A percentile compares a stretch with the other conserved stretches of the same genome.
Conservation (phyloP, 139 green algal genomes). For the Chlamydomonas sp. region DNA sequence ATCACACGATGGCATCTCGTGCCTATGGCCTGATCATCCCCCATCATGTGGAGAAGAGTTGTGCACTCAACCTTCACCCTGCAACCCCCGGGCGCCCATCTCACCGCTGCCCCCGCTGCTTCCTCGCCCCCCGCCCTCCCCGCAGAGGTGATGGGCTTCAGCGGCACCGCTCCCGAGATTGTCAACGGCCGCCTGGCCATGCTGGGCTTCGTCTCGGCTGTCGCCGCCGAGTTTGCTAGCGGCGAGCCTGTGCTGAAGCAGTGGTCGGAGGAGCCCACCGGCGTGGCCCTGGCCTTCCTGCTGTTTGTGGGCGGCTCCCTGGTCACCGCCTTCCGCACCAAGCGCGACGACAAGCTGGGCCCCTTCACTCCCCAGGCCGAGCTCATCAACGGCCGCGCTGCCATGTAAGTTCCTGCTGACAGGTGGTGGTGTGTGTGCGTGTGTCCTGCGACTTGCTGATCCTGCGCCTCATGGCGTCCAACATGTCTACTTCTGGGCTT, state of each 20-base stretch:
- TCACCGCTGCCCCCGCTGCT: neutral
- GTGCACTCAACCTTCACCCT: too few relatives aligned
- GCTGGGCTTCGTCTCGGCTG: slow-evolving; percentile 72
- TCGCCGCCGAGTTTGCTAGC: slow-evolving; percentile 66
- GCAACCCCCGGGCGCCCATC: neutral
- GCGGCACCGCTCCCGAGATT: slow-evolving; percentile 53
- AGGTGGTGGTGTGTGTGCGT: neutral
- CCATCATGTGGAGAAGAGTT: too few relatives aligned
- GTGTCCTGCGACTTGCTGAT: too few relatives aligned
- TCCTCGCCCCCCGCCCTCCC: too few relatives aligned
- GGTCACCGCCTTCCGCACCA: slow-evolving; percentile 54
- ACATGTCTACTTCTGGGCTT: neutral
- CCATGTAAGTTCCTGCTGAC: slow-evolving; percentile 57
- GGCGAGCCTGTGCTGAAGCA: slow-evolving; percentile 63
- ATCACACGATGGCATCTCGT: too few relatives aligned
- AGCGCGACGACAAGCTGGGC: slow-evolving; percentile 10
- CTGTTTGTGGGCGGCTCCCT: slow-evolving; percentile 58
- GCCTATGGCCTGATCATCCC: too few relatives aligned
- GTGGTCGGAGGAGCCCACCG: slow-evolving; percentile 33
- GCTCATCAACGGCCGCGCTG: slow-evolving; percentile 77
- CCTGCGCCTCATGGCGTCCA: neutral
- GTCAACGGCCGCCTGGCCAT: slow-evolving; percentile 74
- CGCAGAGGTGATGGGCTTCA: slow-evolving; percentile 49
- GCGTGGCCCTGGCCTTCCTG: slow-evolving; percentile 41
- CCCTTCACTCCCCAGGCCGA: slow-evolving; percentile 76